Percentiles rank a stretch among this genome's conserved stretches.
Conservation (phyloP, 495 filamentous ascomycete genomes). For the Hypoxylon cercidicola region DNA sequence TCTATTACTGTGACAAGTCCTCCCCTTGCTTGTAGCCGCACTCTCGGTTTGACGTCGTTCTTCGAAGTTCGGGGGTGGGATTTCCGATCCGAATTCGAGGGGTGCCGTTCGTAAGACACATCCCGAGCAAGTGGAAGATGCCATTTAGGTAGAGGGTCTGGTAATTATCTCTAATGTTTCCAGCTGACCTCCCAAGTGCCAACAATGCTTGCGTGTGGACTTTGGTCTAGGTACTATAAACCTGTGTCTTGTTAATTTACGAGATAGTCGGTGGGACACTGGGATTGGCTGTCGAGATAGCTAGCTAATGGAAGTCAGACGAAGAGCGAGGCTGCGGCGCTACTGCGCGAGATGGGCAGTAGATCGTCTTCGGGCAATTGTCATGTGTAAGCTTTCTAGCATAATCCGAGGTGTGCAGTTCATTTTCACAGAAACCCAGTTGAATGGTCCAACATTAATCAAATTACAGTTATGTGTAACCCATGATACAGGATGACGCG, state of each 20-base stretch:
- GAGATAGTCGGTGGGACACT: constrained; percentile 23
- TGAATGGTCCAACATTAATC: constrained; percentile 32
- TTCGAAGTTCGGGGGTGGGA: constrained; percentile 17
- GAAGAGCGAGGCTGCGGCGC: constrained; percentile 38
- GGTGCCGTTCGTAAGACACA: constrained; percentile 33
- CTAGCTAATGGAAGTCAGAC: constrained; percentile 33
- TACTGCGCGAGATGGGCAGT: constrained; percentile 33
- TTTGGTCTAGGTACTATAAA: constrained; percentile 29
- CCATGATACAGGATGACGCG: constrained; percentile 28
- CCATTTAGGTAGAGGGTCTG: constrained; percentile 33
- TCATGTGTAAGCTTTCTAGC: constrained; percentile 38
- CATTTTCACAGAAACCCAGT: constrained; percentile 33
- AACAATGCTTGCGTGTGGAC: constrained; percentile 26
- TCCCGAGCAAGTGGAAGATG: constrained; percentile 25
- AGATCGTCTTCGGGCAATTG: constrained; percentile 18
- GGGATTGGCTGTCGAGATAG: constrained; percentile 27
- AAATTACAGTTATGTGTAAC: constrained; percentile 30
- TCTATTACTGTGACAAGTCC: constrained; percentile 40
- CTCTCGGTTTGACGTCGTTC: constrained; percentile 27
- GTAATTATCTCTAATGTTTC: constrained; percentile 25
- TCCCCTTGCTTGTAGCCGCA: constrained; percentile 17
- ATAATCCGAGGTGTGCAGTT: constrained; percentile 42
- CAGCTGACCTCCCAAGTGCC: constrained; percentile 31
- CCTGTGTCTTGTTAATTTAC: constrained; percentile 37
- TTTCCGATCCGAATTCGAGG: constrained; percentile 19